Conservation (phyloP, 2,329 filamentous ascomycete genomes). For the Onygenales sp. region DNA sequence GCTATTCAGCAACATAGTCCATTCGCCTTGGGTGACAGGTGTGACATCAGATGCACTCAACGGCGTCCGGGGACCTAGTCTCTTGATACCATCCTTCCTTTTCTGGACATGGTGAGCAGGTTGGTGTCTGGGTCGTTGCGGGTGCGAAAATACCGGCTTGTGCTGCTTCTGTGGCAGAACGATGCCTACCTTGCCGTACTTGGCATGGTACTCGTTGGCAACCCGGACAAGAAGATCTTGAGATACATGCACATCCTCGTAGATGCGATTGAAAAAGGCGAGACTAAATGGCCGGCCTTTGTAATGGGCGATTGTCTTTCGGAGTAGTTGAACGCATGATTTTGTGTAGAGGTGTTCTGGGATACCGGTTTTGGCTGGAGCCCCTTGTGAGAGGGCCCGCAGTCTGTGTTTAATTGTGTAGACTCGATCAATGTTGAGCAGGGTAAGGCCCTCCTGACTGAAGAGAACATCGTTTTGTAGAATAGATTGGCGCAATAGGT, state of each 20-base stretch:
- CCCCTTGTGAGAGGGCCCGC: constrained; percentile 24
- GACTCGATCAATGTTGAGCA: constrained; percentile 36
- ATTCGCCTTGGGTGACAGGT: constrained; percentile 33
- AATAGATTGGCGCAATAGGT: constrained; percentile 34
- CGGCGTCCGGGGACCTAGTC: constrained; percentile 28
- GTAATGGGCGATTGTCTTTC: constrained; percentile 31
- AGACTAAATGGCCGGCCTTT: constrained; percentile 34
- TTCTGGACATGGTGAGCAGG: neutral
- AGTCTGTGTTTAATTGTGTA: constrained; percentile 36
- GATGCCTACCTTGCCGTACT: constrained; percentile 30
- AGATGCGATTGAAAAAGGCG: constrained; percentile 34
- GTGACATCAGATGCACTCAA: constrained; percentile 34
- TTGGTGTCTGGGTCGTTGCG: neutral
- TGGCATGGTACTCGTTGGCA: constrained; percentile 24
- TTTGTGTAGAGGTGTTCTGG: constrained; percentile 25
- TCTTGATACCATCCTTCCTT: neutral
- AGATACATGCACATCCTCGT: constrained; percentile 31
- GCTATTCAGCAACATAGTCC: constrained; percentile 26
- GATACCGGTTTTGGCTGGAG: constrained; percentile 9
- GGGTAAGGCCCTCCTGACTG: constrained; percentile 33
- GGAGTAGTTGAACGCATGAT: constrained; percentile 32
- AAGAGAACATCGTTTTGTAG: constrained; percentile 36
- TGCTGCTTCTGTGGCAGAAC: constrained; percentile 21
- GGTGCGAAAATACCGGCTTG: constrained; percentile 15
- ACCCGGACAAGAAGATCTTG: constrained; percentile 29